A percentile compares a stretch with the other conserved stretches of the same genome.
Evolutionary conservation across 352 stramenopile genomes (phyloP).

Genomic region (Phytophthora gonapodyides): DNA sequence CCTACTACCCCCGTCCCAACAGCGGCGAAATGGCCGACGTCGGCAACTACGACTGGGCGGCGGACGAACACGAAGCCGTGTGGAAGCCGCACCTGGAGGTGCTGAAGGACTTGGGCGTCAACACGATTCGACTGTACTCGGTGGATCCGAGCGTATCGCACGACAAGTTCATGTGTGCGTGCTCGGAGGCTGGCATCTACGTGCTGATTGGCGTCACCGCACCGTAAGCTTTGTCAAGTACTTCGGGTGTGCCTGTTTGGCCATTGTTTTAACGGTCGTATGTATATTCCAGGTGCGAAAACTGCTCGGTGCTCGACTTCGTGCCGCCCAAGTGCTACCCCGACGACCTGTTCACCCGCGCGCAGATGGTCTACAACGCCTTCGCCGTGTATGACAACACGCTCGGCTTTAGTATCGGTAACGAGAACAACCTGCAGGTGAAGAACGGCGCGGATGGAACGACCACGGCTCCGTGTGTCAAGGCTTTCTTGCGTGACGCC

Average conservation of each 20-base stretch:
- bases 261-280: neutral
- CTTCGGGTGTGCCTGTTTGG: neutral
- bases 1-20: conserved; percentile 75
- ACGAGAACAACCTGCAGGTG: conserved; percentile 62
- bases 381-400: conserved; percentile 81
- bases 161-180: conserved; percentile 85
- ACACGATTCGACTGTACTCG: conserved; percentile 74
- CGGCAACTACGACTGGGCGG: conserved; percentile 64
- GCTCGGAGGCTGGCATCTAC: conserved; percentile 69
- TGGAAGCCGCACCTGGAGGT: conserved; percentile 63
- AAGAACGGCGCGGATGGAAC: conserved; percentile 32
- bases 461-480: conserved; percentile 59
- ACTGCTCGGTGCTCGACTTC: conserved; percentile 56
- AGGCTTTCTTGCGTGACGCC: conserved; percentile 64
- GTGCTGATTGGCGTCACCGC: conserved; percentile 68
- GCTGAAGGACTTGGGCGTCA: conserved; percentile 63
- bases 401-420: conserved; percentile 60
- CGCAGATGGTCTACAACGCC: conserved; percentile 69
- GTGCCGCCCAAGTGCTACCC: conserved; percentile 61
- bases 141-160: conserved; percentile 62
- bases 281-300: conserved; percentile 45
- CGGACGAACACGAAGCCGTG: conserved; percentile 59
- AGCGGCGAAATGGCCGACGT: conserved; percentile 59
- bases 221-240: conserved; percentile 35
- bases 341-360: conserved; percentile 54